phyloP scores from a whole-genome alignment of 2,329 filamentous ascomycete genomes.

The Plectosphaerella cucumerina region DNA sequence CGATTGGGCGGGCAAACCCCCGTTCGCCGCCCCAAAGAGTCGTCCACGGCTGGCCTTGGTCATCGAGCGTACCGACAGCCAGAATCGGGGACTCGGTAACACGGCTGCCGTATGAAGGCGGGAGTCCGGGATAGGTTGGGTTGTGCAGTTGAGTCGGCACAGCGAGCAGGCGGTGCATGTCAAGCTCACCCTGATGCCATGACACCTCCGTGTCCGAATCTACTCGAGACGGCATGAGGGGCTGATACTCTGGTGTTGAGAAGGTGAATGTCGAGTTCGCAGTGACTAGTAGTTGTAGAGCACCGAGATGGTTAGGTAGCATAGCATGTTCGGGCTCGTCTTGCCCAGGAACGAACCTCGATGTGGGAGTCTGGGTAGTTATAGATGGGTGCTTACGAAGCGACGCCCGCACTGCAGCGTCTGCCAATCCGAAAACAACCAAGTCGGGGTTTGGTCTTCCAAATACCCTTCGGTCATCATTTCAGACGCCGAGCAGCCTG shows the following conservation, averaged over 20 bases:
- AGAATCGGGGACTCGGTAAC: conserved; percentile 62
- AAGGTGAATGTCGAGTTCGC: conserved; percentile 1
- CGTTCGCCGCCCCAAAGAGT: conserved; percentile 71
- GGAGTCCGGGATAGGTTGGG: conserved; percentile 62
- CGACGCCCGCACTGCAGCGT: no score
- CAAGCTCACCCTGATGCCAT: conserved; percentile 64
- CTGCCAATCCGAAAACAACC: no score
- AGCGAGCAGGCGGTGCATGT: conserved; percentile 59
- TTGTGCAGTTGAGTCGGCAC: conserved; percentile 54
- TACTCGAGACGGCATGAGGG: neutral
- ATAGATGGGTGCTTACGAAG: no score
- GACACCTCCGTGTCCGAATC: conserved; percentile 3
- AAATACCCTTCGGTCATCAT: no score
- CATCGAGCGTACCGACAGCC: conserved; percentile 69
- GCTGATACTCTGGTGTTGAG: conserved; percentile 19
- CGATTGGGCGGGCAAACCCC: conserved; percentile 63
- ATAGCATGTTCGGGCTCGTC: neutral
- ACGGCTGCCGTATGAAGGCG: conserved; percentile 54
- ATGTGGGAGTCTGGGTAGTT: no score
- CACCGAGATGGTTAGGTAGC: neutral
- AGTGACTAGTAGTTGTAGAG: conserved; percentile 4
- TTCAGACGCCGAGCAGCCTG: no score
- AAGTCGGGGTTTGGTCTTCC: no score
- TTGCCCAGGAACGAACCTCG: neutral
- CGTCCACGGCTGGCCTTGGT: conserved; percentile 65